A percentile compares a stretch with the other conserved stretches of the same genome.
These are phyloP conservation scores for Nothopassalora personata DNA, from an alignment of 2,329 filamentous ascomycete species.

Conservation along the genomic window DNA sequence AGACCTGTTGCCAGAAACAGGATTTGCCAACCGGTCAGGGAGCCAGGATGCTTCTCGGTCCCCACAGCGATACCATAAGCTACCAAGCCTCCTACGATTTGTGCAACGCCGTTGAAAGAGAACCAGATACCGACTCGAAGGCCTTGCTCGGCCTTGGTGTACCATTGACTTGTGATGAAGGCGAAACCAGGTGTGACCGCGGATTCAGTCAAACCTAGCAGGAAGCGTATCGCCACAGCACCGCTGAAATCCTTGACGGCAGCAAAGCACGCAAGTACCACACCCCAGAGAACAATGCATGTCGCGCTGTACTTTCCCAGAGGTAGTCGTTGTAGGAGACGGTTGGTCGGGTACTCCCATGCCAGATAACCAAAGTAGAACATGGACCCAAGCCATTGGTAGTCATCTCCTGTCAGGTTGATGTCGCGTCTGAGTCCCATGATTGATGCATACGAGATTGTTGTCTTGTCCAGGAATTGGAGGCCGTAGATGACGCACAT, in stretches of 20 bases:
- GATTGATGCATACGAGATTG: constrained; percentile 48
- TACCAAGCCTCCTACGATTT: constrained; percentile 58
- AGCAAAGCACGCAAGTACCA: constrained; percentile 57
- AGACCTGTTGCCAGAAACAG: constrained; percentile 45
- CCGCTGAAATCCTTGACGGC: constrained; percentile 56
- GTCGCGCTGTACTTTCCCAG: constrained; percentile 62
- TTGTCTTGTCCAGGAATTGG: constrained; percentile 58
- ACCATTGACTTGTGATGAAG: constrained; percentile 66
- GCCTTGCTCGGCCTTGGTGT: constrained; percentile 64
- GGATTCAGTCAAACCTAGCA: constrained; percentile 63
- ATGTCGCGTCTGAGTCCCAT: constrained; percentile 47
- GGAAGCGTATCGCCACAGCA: constrained; percentile 60
- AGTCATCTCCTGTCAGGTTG: constrained; percentile 45
- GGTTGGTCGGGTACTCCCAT: constrained; percentile 61
- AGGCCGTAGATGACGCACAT: constrained; percentile 55
- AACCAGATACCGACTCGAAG: constrained; percentile 62
- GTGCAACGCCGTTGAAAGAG: constrained; percentile 59
- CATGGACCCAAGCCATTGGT: constrained; percentile 44
- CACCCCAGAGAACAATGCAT: constrained; percentile 61
- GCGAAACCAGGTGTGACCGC: constrained; percentile 65
- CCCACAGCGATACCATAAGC: constrained; percentile 60
- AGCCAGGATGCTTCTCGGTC: constrained; percentile 49
- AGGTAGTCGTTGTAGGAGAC: constrained; percentile 58
- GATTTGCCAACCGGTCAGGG: constrained; percentile 62
- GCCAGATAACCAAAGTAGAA: constrained; percentile 53